phyloP scores from a whole-genome alignment of 2,329 filamentous ascomycete genomes.

The Alternaria brassicae region DNA sequence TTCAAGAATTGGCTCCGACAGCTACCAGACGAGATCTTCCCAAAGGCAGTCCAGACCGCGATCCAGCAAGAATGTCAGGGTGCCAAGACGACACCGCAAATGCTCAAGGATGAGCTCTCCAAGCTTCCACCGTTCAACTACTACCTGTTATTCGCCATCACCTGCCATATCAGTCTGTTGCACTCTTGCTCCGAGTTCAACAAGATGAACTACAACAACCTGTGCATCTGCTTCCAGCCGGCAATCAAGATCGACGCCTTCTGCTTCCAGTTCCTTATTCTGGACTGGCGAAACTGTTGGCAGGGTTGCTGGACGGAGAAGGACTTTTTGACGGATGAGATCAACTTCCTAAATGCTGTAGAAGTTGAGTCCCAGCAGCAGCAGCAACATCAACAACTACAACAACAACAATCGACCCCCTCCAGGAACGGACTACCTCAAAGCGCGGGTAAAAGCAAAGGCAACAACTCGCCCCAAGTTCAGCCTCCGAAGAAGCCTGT shows the following conservation, averaged over 20 bases:
- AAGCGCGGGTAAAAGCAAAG: constrained; percentile 33
- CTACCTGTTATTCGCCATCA: constrained; percentile 96
- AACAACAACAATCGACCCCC: constrained; percentile 25
- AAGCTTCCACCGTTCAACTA: constrained; percentile 97
- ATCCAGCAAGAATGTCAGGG: constrained; percentile 82
- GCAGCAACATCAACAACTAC: constrained; percentile 7
- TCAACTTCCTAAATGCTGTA: constrained; percentile 37
- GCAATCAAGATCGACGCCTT: constrained; percentile 96
- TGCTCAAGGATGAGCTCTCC: constrained; percentile 89
- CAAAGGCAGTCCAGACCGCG: constrained; percentile 79
- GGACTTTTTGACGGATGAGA: constrained; percentile 60
- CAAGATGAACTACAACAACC: constrained; percentile 96
- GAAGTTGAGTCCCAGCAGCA: constrained; percentile 22
- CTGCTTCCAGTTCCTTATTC: constrained; percentile 93
- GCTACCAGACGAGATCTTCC: constrained; percentile 92
- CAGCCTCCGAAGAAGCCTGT: constrained; percentile 36
- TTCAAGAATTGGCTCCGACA: constrained; percentile 96
- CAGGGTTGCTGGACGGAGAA: constrained; percentile 93
- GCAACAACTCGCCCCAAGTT: constrained; percentile 36
- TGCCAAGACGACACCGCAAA: constrained; percentile 79
- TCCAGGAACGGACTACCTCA: constrained; percentile 38
- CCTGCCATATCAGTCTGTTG: constrained; percentile 90
- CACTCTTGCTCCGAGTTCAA: constrained; percentile 93
- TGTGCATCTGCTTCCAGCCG: constrained; percentile 96
- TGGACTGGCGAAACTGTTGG: constrained; percentile 97